Percentiles rank a stretch among this genome's conserved stretches.
Conservation (phyloP, 2,329 filamentous ascomycete genomes). For the Tolypocladium inflatum region DNA sequence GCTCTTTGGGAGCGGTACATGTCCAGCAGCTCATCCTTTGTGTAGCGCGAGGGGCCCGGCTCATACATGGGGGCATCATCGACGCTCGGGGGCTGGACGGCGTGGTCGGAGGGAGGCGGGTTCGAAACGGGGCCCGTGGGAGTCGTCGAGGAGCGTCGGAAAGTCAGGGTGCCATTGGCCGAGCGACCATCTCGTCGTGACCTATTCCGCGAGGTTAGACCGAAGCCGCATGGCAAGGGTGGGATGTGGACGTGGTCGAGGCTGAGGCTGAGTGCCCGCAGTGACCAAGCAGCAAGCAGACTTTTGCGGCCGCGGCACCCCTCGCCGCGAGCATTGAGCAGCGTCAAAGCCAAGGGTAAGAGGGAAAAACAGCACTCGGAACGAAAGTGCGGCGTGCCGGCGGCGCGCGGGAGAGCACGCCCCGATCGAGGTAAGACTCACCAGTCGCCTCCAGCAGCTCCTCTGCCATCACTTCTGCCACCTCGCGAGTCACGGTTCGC, state of each 20-base stretch:
- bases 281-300: neutral
- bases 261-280: neutral
- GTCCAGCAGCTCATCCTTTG: slow-evolving; percentile 68
- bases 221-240: neutral
- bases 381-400: neutral
- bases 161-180: slow-evolving; percentile 54
- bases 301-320: neutral
- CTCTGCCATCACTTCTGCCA: slow-evolving; percentile 49
- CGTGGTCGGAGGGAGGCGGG: slow-evolving; percentile 22
- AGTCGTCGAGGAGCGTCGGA: slow-evolving; percentile 54
- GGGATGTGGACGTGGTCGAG: neutral
- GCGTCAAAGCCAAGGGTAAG: slow-evolving; percentile 6
- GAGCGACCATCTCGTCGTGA: slow-evolving; percentile 47
- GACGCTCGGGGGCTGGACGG: slow-evolving; percentile 27
- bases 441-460: slow-evolving; percentile 59
- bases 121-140: slow-evolving; percentile 34
- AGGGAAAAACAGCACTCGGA: neutral
- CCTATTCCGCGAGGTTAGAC: slow-evolving; percentile 26
- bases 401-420: neutral
- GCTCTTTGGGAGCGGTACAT: slow-evolving; percentile 51
- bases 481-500: slow-evolving; percentile 49
- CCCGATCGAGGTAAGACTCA: slow-evolving; percentile 30
- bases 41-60: slow-evolving; percentile 52
- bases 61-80: slow-evolving; percentile 22
- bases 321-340: neutral